These are phyloP conservation scores for Colletotrichum sp. DNA, from an alignment of 2,329 filamentous ascomycete species.

Conservation along the genomic window DNA sequence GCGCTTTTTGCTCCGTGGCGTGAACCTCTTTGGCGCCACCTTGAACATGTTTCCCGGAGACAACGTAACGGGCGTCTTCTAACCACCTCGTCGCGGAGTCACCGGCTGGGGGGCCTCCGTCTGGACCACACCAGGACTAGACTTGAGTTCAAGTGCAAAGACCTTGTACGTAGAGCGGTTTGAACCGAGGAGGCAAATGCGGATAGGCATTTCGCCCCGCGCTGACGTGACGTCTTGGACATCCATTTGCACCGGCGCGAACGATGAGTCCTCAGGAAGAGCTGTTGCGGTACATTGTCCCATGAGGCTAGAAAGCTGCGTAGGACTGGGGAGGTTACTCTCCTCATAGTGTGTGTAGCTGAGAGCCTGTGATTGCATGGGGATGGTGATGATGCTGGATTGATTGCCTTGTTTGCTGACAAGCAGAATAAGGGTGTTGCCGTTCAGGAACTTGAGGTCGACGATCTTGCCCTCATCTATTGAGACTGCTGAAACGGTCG, in stretches of 20 bases:
- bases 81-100: neutral
- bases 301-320: neutral
- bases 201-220: conserved; percentile 51
- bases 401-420: conserved; percentile 45
- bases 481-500: conserved; percentile 43
- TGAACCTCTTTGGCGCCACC: conserved; percentile 15
- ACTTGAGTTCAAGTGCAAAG: conserved; percentile 39
- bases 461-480: conserved; percentile 51
- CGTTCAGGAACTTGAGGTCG: conserved; percentile 73
- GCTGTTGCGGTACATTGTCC: neutral
- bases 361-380: conserved; percentile 39
- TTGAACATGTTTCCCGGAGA: conserved; percentile 19
- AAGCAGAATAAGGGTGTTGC: conserved; percentile 65
- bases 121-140: too few relatives aligned
- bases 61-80: conserved; percentile 10
- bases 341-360: conserved; percentile 40
- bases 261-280: conserved; percentile 30
- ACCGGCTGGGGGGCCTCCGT: neutral
- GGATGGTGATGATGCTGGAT: conserved; percentile 36
- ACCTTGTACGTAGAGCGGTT: conserved; percentile 53
- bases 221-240: conserved; percentile 48
- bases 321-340: conserved; percentile 1
- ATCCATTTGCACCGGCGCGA: conserved; percentile 55
- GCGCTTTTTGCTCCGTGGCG: conserved; percentile 10
- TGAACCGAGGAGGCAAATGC: conserved; percentile 55